These are phyloP conservation scores for Aegilops umbellulata DNA, from an alignment of 176 grass and related monocot genomes.

Conservation along the genomic window DNA sequence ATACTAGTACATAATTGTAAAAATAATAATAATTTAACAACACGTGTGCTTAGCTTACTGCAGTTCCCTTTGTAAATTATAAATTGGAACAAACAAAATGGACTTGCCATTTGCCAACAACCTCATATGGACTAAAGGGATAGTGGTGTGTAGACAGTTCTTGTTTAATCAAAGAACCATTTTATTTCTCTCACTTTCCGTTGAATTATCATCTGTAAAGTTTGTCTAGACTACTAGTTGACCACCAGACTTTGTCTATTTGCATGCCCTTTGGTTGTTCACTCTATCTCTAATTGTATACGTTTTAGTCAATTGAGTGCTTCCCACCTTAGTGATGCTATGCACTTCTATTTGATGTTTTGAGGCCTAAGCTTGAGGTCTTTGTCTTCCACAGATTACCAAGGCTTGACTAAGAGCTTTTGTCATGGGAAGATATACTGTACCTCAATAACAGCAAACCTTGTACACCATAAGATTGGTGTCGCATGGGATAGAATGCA, in stretches of 20 bases:
- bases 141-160: not conserved
- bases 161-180: constrained; percentile 12
- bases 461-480: constrained; percentile 91
- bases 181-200: not conserved
- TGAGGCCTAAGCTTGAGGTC: not conserved
- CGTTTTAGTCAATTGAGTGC: not conserved
- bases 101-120: not conserved
- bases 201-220: not conserved
- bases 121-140: not conserved
- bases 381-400: constrained; percentile 67
- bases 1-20: not conserved
- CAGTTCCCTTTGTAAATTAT: too few species aligned
- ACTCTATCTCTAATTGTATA: not conserved
- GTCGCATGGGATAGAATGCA: constrained; percentile 76
- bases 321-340: constrained; percentile 17
- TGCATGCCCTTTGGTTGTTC: not conserved
- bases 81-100: not conserved
- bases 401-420: constrained; percentile 89
- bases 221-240: not conserved
- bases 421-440: constrained; percentile 95
- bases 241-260: not conserved
- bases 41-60: not conserved
- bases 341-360: not conserved
- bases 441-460: constrained; percentile 82
- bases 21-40: not conserved